Evolutionary conservation across 2,329 filamentous ascomycete species (phyloP).

Genomic region (Fusarium sp.): DNA sequence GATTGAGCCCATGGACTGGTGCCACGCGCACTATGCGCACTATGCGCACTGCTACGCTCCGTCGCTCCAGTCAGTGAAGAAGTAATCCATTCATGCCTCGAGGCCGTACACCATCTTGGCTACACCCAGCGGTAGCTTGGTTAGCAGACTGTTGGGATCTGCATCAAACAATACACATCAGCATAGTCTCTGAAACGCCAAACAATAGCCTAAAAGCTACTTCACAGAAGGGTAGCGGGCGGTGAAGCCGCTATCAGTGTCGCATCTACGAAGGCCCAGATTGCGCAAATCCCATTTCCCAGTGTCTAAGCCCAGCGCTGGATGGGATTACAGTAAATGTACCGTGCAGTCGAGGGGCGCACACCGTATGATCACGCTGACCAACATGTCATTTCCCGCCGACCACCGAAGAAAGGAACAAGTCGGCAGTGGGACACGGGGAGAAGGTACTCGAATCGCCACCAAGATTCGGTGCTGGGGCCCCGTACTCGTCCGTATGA

Average conservation of each 20-base stretch:
- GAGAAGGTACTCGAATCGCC: conserved; percentile 45
- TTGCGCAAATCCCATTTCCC: conserved; percentile 33
- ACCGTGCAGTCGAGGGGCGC: conserved; percentile 27
- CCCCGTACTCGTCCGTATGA: conserved; percentile 41
- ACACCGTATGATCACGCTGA: conserved; percentile 48
- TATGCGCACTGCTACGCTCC: conserved; percentile 33
- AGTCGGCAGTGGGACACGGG: conserved; percentile 28
- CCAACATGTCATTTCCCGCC: conserved; percentile 47
- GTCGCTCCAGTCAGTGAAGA: conserved; percentile 23
- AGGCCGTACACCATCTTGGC: conserved; percentile 44
- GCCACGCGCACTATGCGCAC: conserved; percentile 46
- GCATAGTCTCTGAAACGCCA: conserved; percentile 27
- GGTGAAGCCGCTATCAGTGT: conserved; percentile 46
- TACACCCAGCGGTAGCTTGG: conserved; percentile 28
- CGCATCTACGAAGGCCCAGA: conserved; percentile 41
- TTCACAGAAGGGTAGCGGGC: conserved; percentile 36
- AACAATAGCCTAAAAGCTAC: conserved; percentile 28
- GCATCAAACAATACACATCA: conserved; percentile 34
- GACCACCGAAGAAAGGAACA: conserved; percentile 26
- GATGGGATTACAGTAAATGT: background rate
- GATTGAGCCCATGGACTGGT: conserved; percentile 43
- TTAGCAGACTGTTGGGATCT: conserved; percentile 44
- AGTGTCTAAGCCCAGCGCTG: conserved; percentile 33
- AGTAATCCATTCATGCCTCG: conserved; percentile 43
- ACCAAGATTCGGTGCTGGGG: conserved; percentile 35